Evolutionary conservation across 1,139 yeast genomes (phyloP).

Genomic region (Debaryomycetaceae sp.): DNA sequence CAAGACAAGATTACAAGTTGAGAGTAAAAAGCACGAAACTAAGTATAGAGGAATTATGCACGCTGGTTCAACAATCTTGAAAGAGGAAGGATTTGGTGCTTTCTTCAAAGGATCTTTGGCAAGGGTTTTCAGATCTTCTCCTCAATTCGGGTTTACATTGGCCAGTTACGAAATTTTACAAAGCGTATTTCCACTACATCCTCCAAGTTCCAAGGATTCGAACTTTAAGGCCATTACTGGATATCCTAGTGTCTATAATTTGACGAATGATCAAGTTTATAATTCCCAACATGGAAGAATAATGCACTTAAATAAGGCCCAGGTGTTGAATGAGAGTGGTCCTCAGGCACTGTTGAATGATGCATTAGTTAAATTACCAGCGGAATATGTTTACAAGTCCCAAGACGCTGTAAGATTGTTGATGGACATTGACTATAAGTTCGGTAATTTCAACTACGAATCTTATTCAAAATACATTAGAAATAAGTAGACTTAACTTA

Average conservation of each 20-base stretch:
- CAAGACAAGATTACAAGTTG: conserved; percentile 91
- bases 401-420: conserved; percentile 61
- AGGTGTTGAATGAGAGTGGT: conserved; percentile 20
- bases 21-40: conserved; percentile 72
- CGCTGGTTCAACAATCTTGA: conserved; percentile 69
- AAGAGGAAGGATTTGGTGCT: conserved; percentile 74
- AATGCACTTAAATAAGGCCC: conserved; percentile 35
- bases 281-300: conserved; percentile 37
- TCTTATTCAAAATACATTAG: conserved; percentile 49
- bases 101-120: conserved; percentile 97
- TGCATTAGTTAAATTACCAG: conserved; percentile 42
- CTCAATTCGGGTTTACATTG: conserved; percentile 95
- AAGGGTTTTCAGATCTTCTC: conserved; percentile 90
- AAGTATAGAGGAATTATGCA: conserved; percentile 73
- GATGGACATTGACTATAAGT: conserved; percentile 61
- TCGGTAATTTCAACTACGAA: conserved; percentile 51
- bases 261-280: conserved; percentile 46
- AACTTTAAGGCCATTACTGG: conserved; percentile 45
- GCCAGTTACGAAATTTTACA: conserved; percentile 90
- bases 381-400: conserved; percentile 55
- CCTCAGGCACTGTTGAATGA: conserved; percentile 21
- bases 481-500: background rate
- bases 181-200: conserved; percentile 43
- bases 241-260: conserved; percentile 46
- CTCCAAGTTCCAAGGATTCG: conserved; percentile 44